Base-by-base conservation (phyloP, 345 rosid species). In the Hibiscus tridactylites region DNA sequence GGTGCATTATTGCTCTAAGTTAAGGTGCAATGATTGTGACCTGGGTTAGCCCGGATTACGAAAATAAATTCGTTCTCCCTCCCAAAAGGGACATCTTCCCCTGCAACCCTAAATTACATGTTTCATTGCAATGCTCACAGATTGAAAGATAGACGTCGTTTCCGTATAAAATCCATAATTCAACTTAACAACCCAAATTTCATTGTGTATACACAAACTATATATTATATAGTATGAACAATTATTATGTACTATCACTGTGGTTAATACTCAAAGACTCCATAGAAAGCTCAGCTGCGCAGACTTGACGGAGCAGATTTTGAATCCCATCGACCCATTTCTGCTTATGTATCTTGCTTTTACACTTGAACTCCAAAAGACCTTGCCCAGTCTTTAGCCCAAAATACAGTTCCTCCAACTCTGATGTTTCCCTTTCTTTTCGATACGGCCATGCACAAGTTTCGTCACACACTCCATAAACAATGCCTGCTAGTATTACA, bases 371-470 rank as follows among this genome's bases (percentile, higher is more conserved):
- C 77, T 94, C 99, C 12, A 91, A 58, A 33, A 94, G 92, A 11
- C 99, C 97, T 54, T 94, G 90, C 31, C 86, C 97, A 0, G 99
- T 94, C 79, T 90, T 94, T 21, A 91, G 85, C 47, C 98, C 99
- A 16, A 95, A 91, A 76, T 86, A 85, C 49, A 89, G 80, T 75
- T 91, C 97, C 70, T 91, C 97, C 3, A 87, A 70, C 6, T 91
- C 97, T 5, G 88, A 68, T 7, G 78, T 82, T 37, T 90, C 97
- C 73, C 96, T 89, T 75, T 88, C 97, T 78, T 87, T 90, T 71
- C 88, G 81, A 21, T 89, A 86, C 3, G 97, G 96, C 99, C 97
- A 95, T 70, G 96, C 97, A n/a, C 82, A 70, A 52, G 78, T 87
- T 83, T 90, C 97, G 65, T 88, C 93, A 61, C 97, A 89, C 7